Conservation (phyloP, 2,329 filamentous ascomycete species). For the Pseudocercospora vitis region DNA sequence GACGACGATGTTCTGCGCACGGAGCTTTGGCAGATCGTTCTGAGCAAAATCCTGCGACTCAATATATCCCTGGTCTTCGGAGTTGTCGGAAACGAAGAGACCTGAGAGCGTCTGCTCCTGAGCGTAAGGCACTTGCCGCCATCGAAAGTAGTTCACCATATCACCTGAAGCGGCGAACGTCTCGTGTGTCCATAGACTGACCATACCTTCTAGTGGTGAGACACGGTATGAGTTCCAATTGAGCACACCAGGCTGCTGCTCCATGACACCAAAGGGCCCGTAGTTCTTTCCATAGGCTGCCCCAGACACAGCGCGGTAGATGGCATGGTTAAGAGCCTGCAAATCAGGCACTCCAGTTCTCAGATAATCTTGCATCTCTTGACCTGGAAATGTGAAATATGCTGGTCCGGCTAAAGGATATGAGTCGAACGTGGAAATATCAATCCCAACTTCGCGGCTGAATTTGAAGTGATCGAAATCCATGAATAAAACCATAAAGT, state of each 20-base stretch:
- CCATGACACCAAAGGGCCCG: constrained; percentile 30
- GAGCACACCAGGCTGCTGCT: constrained; percentile 30
- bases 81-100: constrained; percentile 25
- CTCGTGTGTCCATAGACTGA: constrained; percentile 30
- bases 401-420: constrained; percentile 26
- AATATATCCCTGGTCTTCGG: constrained; percentile 24
- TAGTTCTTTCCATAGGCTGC: constrained; percentile 20
- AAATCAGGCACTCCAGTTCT: constrained; percentile 29
- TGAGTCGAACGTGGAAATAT: constrained; percentile 27
- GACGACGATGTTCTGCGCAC: neutral
- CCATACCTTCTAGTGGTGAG: constrained; percentile 30
- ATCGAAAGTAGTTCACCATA: constrained; percentile 31
- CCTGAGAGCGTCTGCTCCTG: constrained; percentile 30
- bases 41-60: constrained; percentile 24
- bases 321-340: constrained; percentile 24
- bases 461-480: constrained; percentile 31
- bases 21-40: constrained; percentile 21
- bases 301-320: constrained; percentile 28
- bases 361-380: constrained; percentile 25
- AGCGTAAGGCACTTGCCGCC: constrained; percentile 27
- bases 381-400: constrained; percentile 19
- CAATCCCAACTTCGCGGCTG: constrained; percentile 28
- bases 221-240: constrained; percentile 30
- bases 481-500: constrained; percentile 29
- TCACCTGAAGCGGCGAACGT: constrained; percentile 28